Conservation (phyloP, 164 flowering plant genomes). For the grape (Vitis vinifera) region ASM3070453v1 NC_081811.1:30972501-30973000, state of each 20-base stretch:
- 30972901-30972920: constrained; percentile 51
- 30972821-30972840: constrained; percentile 50
- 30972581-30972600: background rate
- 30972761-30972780: constrained; percentile 33
- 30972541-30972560: background rate
- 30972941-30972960: constrained; percentile 28
- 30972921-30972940: constrained; percentile 48
- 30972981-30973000: constrained; percentile 30
- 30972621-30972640: background rate
- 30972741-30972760: constrained; percentile 35
- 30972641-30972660: background rate
- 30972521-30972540: background rate
- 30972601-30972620: constrained; percentile 27
- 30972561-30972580: constrained; percentile 3
- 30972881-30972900: constrained; percentile 40
- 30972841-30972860: constrained; percentile 53
- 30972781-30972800: constrained; percentile 40
- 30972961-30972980: constrained; percentile 40
- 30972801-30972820: constrained; percentile 47
- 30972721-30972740: constrained; percentile 39
- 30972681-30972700: constrained; percentile 22
- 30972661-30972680: background rate
- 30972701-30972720: constrained; percentile 31
- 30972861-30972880: constrained; percentile 48
- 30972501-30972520: background rate